Conservation (phyloP, 73 alveolate genomes). For the Tetrahymena thermophila region DNA sequence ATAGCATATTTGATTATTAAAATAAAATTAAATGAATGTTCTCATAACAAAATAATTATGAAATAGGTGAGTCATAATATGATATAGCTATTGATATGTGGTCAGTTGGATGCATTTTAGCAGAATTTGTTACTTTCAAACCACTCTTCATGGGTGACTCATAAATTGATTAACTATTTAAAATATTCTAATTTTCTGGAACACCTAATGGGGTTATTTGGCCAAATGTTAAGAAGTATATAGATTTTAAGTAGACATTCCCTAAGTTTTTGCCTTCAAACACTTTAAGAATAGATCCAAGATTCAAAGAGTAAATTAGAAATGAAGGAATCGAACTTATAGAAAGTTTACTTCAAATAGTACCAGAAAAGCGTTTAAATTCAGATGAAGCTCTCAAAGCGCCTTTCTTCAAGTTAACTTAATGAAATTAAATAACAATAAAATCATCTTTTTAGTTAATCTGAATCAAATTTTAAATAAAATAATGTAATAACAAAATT, state of each 20-base stretch:
- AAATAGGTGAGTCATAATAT: constrained; percentile 56
- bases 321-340: neutral
- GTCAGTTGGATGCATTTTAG: constrained; percentile 92
- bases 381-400: neutral
- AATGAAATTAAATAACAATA: neutral
- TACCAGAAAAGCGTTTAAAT: neutral
- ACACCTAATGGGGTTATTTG: constrained; percentile 8
- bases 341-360: neutral
- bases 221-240: neutral
- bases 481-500: too few species aligned
- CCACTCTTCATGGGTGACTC: constrained; percentile 88
- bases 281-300: neutral
- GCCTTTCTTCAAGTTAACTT: neutral
- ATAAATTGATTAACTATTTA: constrained; percentile 82
- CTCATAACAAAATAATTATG: too few species aligned
- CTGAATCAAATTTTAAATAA: too few species aligned
- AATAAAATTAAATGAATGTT: too few species aligned
- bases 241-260: neutral
- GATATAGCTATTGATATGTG: constrained; percentile 91
- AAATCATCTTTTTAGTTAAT: too few species aligned
- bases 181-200: constrained; percentile 48
- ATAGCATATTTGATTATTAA: too few species aligned
- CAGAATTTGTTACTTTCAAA: constrained; percentile 72
- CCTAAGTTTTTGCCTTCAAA: neutral
- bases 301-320: neutral